phyloP scores from a whole-genome alignment of 257 asterid species.

The Thymus quinquecostatus region DNA sequence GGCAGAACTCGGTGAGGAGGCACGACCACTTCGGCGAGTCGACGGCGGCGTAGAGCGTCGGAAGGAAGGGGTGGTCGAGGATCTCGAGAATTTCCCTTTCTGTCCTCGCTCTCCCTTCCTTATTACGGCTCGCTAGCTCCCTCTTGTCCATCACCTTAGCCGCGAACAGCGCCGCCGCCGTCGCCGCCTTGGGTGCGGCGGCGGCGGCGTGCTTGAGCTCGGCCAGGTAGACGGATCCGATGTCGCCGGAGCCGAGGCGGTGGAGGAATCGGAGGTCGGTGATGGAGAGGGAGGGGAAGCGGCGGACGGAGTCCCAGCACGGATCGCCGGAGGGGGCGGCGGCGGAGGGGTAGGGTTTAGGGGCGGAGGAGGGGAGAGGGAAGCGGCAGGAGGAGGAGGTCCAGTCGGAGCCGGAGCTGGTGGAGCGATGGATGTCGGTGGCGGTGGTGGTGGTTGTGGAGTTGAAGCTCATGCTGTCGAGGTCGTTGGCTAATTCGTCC shows the following conservation, averaged over 20 bases:
- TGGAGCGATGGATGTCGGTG: slow-evolving; percentile 77
- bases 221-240: slow-evolving; percentile 81
- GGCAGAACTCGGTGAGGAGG: slow-evolving; percentile 79
- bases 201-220: slow-evolving; percentile 53
- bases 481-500: slow-evolving; percentile 76
- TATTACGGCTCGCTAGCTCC: slow-evolving; percentile 76
- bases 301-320: slow-evolving; percentile 70
- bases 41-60: slow-evolving; percentile 70
- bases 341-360: slow-evolving; percentile 52
- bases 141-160: slow-evolving; percentile 86
- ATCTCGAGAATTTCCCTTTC: slow-evolving; percentile 78
- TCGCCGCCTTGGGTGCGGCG: slow-evolving; percentile 30
- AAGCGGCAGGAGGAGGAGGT: slow-evolving; percentile 59
- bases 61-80: slow-evolving; percentile 84
- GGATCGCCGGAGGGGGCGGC: slow-evolving; percentile 63
- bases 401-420: slow-evolving; percentile 88
- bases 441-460: slow-evolving; percentile 71
- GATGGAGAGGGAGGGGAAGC: slow-evolving; percentile 50
- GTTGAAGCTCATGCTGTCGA: slow-evolving; percentile 89
- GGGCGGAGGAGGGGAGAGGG: slow-evolving; percentile 37
- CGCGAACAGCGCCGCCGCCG: slow-evolving; percentile 58
- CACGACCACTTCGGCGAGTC: slow-evolving; percentile 90
- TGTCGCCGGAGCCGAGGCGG: slow-evolving; percentile 93
- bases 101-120: slow-evolving; percentile 82
- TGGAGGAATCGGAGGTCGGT: slow-evolving; percentile 81